Evolutionary conservation across 2,329 filamentous ascomycete genomes (phyloP), one percentile per base, ranked within the genome.

Genomic region (Penicillium paneum): DNA sequence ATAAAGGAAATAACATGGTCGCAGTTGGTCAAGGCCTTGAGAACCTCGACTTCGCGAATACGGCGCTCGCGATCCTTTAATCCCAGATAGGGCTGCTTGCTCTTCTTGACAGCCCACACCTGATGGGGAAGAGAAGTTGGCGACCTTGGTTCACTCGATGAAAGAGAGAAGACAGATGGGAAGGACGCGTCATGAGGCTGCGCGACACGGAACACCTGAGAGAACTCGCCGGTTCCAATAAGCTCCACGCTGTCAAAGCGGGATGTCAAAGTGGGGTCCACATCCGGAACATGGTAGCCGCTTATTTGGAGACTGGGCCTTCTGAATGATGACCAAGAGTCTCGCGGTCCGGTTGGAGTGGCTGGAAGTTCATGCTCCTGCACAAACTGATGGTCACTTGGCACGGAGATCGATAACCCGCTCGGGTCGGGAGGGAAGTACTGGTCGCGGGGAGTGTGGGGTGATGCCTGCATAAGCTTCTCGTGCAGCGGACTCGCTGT

Each of bases 31-130:
- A 99, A 78, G n/a, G 85, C 81, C 66, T 88, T 86, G 43, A 99
- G 79, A 19, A 91, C 85, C 17, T 85, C 79, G 3, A 95, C 93
- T 74, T 99, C 94, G 40, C 89, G 85, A 64, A 96, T 81, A 74
- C 94, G 94, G 55, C 84, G 79, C 63, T 90, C 83, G n/a, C 91
- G 87, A 70, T 97, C 92, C 67, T 84, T 88, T 45, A 82, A 78
- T 19, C 94, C 92, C 50, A 84, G 81, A 67, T 90, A 92, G 8
- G 90, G 86, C 56, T 91, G 83, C 66, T 89, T 89, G 56, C 90
- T 87, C 77, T 96, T 97, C 79, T 99, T 99, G 51, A 99, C 92
- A 2, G 93, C 93, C 78, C 87, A 97, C 0, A 96, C 85, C 50
- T 82, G 79, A 32, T 81, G 79, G 31, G 81, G 78, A 21, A 81